Evolutionary conservation across 805 yeast species (phyloP).

Genomic region (Allodekkera sacchari): DNA sequence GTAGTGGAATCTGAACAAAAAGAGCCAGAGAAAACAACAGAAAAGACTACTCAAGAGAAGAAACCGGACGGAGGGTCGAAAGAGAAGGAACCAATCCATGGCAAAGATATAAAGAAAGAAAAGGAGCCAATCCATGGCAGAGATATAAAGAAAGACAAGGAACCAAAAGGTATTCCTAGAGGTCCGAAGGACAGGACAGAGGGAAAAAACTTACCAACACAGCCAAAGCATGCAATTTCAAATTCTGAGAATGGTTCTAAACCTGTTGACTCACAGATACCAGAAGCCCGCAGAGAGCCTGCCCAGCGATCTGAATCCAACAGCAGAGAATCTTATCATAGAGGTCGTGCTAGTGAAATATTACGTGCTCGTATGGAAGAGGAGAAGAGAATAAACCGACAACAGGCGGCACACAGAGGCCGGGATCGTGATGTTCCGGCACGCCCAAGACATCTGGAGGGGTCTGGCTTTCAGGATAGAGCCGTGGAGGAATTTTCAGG

Average conservation of each 20-base stretch:
- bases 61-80: not conserved
- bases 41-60: not conserved
- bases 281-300: too few species aligned
- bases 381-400: slow-evolving; percentile 2
- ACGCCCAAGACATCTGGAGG: not conserved
- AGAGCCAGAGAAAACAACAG: slow-evolving; percentile 1
- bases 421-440: not conserved
- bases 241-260: too few species aligned
- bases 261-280: too few species aligned
- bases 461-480: not conserved
- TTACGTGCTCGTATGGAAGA: slow-evolving; percentile 3
- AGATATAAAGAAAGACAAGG: too few species aligned
- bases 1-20: not conserved
- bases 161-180: too few species aligned
- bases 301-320: slow-evolving; percentile 1
- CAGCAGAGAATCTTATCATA: not conserved
- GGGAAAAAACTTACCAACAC: too few species aligned
- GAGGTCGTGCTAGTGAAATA: not conserved
- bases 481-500: too few species aligned
- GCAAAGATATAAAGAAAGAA: too few species aligned
- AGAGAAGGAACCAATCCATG: too few species aligned
- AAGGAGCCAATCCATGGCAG: too few species aligned
- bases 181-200: too few species aligned
- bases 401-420: not conserved
- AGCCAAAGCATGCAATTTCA: too few species aligned